Evolutionary conservation across 1,284 basidiomycete genomes (phyloP), one percentile per base, ranked within the genome.

Genomic region (Veloboletus limbatus): DNA sequence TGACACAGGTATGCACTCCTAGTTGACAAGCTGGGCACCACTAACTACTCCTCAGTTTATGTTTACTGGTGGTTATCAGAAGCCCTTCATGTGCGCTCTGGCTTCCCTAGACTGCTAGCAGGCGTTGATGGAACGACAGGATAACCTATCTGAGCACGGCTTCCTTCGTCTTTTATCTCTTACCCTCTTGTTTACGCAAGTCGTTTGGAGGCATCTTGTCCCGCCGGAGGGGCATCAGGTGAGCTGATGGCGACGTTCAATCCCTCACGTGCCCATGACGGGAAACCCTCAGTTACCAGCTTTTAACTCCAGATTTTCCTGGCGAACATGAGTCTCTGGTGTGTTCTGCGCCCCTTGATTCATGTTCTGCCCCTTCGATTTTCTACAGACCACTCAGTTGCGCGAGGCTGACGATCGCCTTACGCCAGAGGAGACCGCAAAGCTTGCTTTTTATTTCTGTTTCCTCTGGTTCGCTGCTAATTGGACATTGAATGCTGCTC

Each of bases 381-480:
- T 21, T 40, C 21, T 32, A 40, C 32, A 65, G 58, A 17, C 35
- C 14, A 3, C 28, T 16, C 56, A 48, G 21, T 31, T 35, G 11
- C 21, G n/a, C 14, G 47, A 49, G 39, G 24, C 25, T 32, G 44
- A 25, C 47, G 55, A 45, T 58, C 82, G 77, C 40, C 69, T 97
- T 40, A 88, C 82, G 1, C 70, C 73, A 2, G 64, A 63, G 32
- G 83, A 96, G 67, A 97, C 93, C 0, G 83, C 84, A 6, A 69
- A 78, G 35, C 74, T 97, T 10, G 90, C 93, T 2, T 72, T 80
- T 3, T 70, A 77, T 49, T 97, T 96, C 67, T 90, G 85, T 59
- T 73, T 90, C 43, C 73, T 93, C 36, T 94, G 92, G 92, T 96
- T 97, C 59, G 73, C 85, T 32, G 94, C 94, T 16, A 97, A 97